Conservation (phyloP, 257 asterid species). For the Lycium ferocissimum region DNA sequence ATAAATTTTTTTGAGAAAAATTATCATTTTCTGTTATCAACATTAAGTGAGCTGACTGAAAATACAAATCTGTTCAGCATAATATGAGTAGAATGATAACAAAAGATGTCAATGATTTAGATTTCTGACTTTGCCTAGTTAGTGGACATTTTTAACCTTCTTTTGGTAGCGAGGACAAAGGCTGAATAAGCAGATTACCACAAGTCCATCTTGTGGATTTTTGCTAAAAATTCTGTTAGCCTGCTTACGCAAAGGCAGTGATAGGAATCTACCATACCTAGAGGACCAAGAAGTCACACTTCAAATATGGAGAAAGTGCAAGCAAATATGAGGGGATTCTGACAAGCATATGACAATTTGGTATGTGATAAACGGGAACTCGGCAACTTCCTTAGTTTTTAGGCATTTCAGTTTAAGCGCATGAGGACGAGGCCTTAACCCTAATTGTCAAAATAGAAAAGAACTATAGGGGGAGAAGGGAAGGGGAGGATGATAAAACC, state of each 20-base stretch:
- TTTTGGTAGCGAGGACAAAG: not conserved
- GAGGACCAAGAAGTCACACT: not conserved
- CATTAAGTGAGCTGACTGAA: not conserved
- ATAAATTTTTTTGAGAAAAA: not conserved
- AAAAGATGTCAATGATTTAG: conserved; percentile 14
- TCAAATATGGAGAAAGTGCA: conserved; percentile 25
- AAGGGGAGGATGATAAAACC: not conserved
- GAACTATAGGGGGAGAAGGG: not conserved
- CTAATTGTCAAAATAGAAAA: not conserved
- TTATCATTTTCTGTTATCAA: not conserved
- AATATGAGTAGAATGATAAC: not conserved
- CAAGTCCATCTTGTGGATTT: conserved; percentile 14
- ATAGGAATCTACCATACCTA: not conserved
- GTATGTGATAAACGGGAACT: not conserved
- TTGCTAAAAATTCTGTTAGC: not conserved
- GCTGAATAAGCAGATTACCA: not conserved
- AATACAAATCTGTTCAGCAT: not conserved
- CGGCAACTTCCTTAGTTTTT: not conserved
- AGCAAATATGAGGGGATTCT: not conserved
- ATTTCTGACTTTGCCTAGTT: not conserved
- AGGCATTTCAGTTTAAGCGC: not conserved
- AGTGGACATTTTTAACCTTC: not conserved
- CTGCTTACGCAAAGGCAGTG: not conserved
- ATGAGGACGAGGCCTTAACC: not conserved
- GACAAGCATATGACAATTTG: not conserved